These are phyloP conservation scores for Patellifolia procumbens DNA, from an alignment of 179 eudicot species.

Conservation along the genomic window DNA sequence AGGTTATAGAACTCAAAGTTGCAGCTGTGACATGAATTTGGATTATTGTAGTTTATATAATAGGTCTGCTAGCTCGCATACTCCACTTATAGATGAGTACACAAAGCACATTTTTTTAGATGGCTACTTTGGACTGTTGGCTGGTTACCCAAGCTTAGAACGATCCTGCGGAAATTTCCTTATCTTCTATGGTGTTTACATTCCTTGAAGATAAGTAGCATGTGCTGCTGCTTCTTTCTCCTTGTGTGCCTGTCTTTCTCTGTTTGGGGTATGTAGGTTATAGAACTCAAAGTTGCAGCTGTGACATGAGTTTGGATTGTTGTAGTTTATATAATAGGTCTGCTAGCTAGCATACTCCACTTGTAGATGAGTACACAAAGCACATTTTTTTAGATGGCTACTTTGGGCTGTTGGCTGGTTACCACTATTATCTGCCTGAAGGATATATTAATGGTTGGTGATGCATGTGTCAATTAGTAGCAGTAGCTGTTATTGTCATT, in stretches of 20 bases:
- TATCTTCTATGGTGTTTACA: neutral
- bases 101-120: neutral
- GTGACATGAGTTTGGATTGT: too few relatives aligned
- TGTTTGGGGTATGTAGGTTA: neutral
- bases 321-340: neutral
- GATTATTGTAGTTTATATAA: neutral
- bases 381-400: neutral
- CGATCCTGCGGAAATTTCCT: too few relatives aligned
- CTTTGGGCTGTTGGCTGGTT: neutral
- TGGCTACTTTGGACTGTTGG: neutral
- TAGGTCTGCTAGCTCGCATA: neutral
- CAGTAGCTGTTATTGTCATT: conserved; percentile 8
- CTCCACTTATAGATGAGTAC: neutral
- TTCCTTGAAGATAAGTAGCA: neutral
- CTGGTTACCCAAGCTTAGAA: too few relatives aligned
- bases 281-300: neutral
- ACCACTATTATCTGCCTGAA: neutral
- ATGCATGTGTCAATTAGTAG: conserved; percentile 8
- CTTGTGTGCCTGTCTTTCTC: neutral
- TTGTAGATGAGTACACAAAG: neutral
- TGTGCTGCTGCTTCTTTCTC: neutral
- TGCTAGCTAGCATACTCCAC: neutral
- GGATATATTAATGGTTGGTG: neutral
- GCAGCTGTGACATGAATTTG: too few relatives aligned
- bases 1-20: neutral